Conservation (phyloP, 23 red algal species). For the Gracilariopsis chorda region DNA sequence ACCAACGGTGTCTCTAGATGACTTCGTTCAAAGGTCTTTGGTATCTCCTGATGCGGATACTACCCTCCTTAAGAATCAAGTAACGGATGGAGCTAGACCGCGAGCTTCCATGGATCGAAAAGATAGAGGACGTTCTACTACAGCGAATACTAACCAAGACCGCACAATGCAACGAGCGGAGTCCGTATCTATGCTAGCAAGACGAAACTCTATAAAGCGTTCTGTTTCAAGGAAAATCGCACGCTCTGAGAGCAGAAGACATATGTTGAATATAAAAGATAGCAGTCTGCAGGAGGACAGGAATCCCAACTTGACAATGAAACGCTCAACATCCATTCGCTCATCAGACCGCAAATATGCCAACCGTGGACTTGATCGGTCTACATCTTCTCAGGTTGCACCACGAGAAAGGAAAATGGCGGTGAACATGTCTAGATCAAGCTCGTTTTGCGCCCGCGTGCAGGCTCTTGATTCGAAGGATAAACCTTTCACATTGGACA, state of each 20-base stretch:
- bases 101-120: background rate
- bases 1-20: slow-evolving; percentile 13
- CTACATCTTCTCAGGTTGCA: background rate
- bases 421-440: slow-evolving; percentile 12
- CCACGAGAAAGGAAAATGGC: background rate
- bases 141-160: slow-evolving; percentile 2
- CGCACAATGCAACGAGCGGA: background rate
- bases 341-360: background rate
- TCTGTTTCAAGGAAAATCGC: slow-evolving; percentile 63
- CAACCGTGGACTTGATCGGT: background rate
- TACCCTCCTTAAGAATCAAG: background rate
- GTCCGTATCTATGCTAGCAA: slow-evolving; percentile 9
- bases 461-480: background rate
- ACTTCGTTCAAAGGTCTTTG: slow-evolving; percentile 15
- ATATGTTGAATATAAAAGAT: slow-evolving; percentile 31
- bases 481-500: background rate
- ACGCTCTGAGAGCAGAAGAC: slow-evolving; percentile 41
- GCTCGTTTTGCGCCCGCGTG: background rate
- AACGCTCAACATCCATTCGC: background rate
- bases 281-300: background rate
- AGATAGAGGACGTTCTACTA: background rate
- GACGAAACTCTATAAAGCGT: slow-evolving; percentile 30
- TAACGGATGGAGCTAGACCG: background rate
- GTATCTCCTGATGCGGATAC: background rate
- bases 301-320: background rate